phyloP scores from a whole-genome alignment of 768 basidiomycete genomes.

The Hysterangium stoloniferum region DNA sequence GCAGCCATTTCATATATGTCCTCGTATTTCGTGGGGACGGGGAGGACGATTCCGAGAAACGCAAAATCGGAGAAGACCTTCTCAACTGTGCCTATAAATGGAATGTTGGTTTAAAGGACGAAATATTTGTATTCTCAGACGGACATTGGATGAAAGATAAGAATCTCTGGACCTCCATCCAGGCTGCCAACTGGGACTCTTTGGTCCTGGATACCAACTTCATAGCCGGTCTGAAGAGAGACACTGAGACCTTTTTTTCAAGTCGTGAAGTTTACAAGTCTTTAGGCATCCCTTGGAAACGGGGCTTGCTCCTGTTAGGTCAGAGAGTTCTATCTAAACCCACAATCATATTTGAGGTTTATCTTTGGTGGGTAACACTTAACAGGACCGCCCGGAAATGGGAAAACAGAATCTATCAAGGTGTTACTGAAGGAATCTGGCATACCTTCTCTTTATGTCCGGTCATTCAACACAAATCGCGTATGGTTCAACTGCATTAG shows the following conservation, averaged over 20 bases:
- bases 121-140: constrained; percentile 32
- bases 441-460: constrained; percentile 32
- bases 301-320: constrained; percentile 16
- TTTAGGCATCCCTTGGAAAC: constrained; percentile 32
- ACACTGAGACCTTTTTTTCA: constrained; percentile 33
- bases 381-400: constrained; percentile 30
- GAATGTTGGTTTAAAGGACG: constrained; percentile 16
- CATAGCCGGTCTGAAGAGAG: constrained; percentile 27
- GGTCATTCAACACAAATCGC: constrained; percentile 30
- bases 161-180: constrained; percentile 20
- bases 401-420: constrained; percentile 30
- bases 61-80: background rate
- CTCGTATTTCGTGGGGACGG: constrained; percentile 1
- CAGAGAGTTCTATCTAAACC: background rate
- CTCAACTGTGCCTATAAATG: background rate
- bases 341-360: background rate
- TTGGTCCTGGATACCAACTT: constrained; percentile 27
- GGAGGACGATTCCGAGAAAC: background rate
- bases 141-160: constrained; percentile 27
- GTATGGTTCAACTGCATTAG: background rate
- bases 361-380: background rate
- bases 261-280: constrained; percentile 31
- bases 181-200: constrained; percentile 26
- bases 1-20: background rate
- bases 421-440: constrained; percentile 24